phyloP scores from a whole-genome alignment of 2,329 filamentous ascomycete genomes.

The Mariannaea sp. region DNA sequence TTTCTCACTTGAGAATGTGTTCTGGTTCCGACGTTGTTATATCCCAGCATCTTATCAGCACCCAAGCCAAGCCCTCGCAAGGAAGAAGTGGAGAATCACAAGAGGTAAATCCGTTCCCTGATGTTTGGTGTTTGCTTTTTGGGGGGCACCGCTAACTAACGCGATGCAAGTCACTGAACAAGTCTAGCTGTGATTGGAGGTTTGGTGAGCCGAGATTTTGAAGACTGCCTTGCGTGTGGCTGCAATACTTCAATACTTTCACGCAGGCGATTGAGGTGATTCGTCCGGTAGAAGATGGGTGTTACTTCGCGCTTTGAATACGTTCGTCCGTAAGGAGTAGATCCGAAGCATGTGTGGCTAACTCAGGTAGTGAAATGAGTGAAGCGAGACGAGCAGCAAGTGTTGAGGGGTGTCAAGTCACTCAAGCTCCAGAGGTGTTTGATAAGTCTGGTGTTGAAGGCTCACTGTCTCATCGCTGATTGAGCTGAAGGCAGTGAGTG shows the following conservation, averaged over 20 bases:
- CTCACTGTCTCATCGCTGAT: no score
- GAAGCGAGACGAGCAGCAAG: no score
- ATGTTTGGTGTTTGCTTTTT: slow-evolving; percentile 31
- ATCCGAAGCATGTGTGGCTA: no score
- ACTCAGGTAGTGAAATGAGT: no score
- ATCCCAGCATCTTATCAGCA: slow-evolving; percentile 3
- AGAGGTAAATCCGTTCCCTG: slow-evolving; percentile 13
- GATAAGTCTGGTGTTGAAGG: no score
- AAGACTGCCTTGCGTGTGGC: slow-evolving; percentile 22
- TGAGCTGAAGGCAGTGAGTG: no score
- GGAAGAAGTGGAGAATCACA: slow-evolving; percentile 12
- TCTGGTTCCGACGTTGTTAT: slow-evolving; percentile 1
- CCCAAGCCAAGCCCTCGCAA: slow-evolving; percentile 13
- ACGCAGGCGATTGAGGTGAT: slow-evolving; percentile 3
- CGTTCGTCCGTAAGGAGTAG: no score
- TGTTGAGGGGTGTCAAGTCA: no score
- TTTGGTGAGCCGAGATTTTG: slow-evolving; percentile 1
- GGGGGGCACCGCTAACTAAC: slow-evolving; percentile 36
- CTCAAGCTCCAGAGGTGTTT: no score
- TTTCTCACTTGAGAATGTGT: no score
- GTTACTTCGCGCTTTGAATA: not conserved
- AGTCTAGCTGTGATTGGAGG: slow-evolving; percentile 15
- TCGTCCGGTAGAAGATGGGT: slow-evolving; percentile 4
- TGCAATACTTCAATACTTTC: slow-evolving; percentile 8
- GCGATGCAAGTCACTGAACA: slow-evolving; percentile 30